phyloP scores from a whole-genome alignment of 2,329 filamentous ascomycete species.

The Colletotrichum musae region DNA sequence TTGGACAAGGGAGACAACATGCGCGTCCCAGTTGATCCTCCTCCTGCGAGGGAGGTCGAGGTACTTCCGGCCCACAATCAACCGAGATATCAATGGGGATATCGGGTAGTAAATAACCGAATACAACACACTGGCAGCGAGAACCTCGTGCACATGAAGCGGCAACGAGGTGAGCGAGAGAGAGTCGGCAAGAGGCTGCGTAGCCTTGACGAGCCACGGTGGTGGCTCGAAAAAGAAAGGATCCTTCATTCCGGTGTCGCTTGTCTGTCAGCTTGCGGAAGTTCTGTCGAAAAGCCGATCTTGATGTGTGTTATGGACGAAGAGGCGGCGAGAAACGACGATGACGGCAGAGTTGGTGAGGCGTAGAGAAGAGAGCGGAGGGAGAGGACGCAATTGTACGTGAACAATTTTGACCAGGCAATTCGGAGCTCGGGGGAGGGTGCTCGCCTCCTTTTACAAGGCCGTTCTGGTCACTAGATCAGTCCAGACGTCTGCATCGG shows the following conservation, averaged over 20 bases:
- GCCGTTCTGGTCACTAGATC: background rate
- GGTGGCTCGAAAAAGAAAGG: slow-evolving; percentile 77
- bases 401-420: too few relatives aligned
- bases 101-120: slow-evolving; percentile 75
- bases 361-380: too few relatives aligned
- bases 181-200: slow-evolving; percentile 75
- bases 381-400: too few relatives aligned
- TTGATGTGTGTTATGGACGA: background rate
- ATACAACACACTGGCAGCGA: slow-evolving; percentile 78
- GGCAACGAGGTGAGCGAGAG: slow-evolving; percentile 77
- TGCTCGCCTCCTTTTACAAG: too few relatives aligned
- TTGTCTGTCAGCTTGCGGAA: background rate
- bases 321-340: too few relatives aligned
- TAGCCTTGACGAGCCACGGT: slow-evolving; percentile 68
- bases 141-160: slow-evolving; percentile 83
- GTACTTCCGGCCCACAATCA: slow-evolving; percentile 76
- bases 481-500: background rate
- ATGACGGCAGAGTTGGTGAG: too few relatives aligned
- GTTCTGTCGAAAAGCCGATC: background rate
- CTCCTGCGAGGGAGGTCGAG: slow-evolving; percentile 73
- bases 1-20: slow-evolving; percentile 88
- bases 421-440: too few relatives aligned
- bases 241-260: slow-evolving; percentile 73
- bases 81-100: slow-evolving; percentile 76
- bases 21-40: slow-evolving; percentile 85